Conservation (phyloP, 345 rosid genomes). For the Gossypium turneri region DNA sequence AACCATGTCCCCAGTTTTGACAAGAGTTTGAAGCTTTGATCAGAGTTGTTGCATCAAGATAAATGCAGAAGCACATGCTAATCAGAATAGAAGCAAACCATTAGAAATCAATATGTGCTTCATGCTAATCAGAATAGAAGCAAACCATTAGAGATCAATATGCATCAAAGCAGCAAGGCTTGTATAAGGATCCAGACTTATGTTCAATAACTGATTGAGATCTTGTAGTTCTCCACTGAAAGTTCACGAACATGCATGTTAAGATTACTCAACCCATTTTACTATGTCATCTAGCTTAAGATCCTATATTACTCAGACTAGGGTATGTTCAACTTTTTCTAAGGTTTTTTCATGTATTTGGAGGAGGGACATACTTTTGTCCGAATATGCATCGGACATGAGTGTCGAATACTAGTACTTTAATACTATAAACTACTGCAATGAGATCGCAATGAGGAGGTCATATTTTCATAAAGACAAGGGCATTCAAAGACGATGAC, state of each 20-base stretch:
- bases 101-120: not conserved
- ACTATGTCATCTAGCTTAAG: not conserved
- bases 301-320: no score
- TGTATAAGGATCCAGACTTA: not conserved
- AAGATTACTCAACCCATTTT: not conserved
- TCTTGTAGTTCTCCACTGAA: not conserved
- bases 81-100: not conserved
- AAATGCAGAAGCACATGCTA: not conserved
- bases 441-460: no score
- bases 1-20: no score
- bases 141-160: not conserved
- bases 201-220: not conserved
- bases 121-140: not conserved
- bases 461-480: not conserved
- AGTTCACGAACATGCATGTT: not conserved
- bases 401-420: no score
- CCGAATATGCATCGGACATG: no score
- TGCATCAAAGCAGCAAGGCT: not conserved
- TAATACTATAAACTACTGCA: no score
- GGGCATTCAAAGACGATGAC: not conserved
- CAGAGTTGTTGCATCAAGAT: not conserved
- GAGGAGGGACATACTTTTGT: no score
- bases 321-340: no score
- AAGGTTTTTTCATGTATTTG: no score
- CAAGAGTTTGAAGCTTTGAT: no score